Percentiles rank a stretch among this genome's conserved stretches.
Conservation (phyloP, 2,329 filamentous ascomycete species). For the Xylariaceae sp. region DNA sequence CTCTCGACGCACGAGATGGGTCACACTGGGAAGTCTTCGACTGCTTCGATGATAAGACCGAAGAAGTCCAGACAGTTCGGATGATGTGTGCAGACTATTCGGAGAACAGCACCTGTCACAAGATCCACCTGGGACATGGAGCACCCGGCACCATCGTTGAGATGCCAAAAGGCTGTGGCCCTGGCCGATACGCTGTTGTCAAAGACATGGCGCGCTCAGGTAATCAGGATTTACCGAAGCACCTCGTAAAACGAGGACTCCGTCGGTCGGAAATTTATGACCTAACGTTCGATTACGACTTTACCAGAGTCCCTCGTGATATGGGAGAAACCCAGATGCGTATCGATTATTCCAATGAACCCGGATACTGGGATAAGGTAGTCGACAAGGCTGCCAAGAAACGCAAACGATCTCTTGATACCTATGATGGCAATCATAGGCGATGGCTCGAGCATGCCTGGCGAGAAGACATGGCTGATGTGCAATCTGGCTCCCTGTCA, state of each 20-base stretch:
- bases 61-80: slow-evolving; percentile 43
- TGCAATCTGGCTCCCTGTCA: slow-evolving; percentile 33
- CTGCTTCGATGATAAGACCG: slow-evolving; percentile 40
- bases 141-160: slow-evolving; percentile 46
- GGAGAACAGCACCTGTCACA: slow-evolving; percentile 44
- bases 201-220: slow-evolving; percentile 34
- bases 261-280: slow-evolving; percentile 41
- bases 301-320: slow-evolving; percentile 41
- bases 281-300: slow-evolving; percentile 50
- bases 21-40: slow-evolving; percentile 51
- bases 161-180: slow-evolving; percentile 48
- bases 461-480: slow-evolving; percentile 44
- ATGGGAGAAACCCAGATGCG: slow-evolving; percentile 43
- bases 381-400: slow-evolving; percentile 36
- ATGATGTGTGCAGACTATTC: slow-evolving; percentile 46
- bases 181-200: slow-evolving; percentile 48
- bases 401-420: slow-evolving; percentile 39
- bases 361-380: slow-evolving; percentile 45
- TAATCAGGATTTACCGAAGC: slow-evolving; percentile 33
- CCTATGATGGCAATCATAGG: slow-evolving; percentile 39
- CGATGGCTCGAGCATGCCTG: slow-evolving; percentile 49
- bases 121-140: slow-evolving; percentile 46
- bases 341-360: slow-evolving; percentile 47
- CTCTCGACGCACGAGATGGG: slow-evolving; percentile 49
- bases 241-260: slow-evolving; percentile 23